phyloP scores from a whole-genome alignment of 2,329 filamentous ascomycete species.

The Trichoderma oligosporum region DNA sequence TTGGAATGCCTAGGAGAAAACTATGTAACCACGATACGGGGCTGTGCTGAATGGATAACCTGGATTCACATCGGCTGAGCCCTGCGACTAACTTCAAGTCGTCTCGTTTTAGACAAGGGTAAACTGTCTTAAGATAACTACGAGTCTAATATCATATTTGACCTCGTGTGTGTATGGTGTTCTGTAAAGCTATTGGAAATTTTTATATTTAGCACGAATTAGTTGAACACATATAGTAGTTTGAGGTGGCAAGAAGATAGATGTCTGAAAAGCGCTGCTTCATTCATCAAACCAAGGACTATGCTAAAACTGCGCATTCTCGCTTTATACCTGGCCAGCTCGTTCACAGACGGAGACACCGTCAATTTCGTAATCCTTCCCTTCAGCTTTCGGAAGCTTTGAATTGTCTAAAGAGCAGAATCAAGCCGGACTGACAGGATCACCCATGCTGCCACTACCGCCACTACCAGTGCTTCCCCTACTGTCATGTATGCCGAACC shows the following conservation, averaged over 20 bases:
- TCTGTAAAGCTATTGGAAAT: too few relatives aligned
- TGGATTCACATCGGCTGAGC: too few relatives aligned
- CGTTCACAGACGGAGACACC: not conserved
- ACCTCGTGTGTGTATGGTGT: too few relatives aligned
- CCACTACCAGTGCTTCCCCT: slow-evolving; percentile 41
- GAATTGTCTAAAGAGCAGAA: not conserved
- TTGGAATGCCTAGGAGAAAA: not conserved
- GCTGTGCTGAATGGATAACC: too few relatives aligned
- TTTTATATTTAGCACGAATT: too few relatives aligned
- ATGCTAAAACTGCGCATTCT: slow-evolving; percentile 15
- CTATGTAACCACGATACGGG: not conserved
- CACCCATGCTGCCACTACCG: slow-evolving; percentile 48
- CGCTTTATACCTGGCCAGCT: slow-evolving; percentile 2
- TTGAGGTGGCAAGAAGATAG: not conserved
- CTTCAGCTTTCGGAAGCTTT: slow-evolving; percentile 2
- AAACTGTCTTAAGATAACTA: too few relatives aligned
- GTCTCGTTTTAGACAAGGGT: too few relatives aligned
- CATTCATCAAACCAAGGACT: slow-evolving; percentile 17
- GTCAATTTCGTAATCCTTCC: not conserved
- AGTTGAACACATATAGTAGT: too few relatives aligned
- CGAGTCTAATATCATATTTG: too few relatives aligned
- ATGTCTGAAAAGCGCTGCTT: slow-evolving; percentile 16
- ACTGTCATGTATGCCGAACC: slow-evolving; percentile 25
- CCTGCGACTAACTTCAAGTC: too few relatives aligned
- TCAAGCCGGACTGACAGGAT: slow-evolving; percentile 48